phyloP scores from a whole-genome alignment of 345 rosid species.

The Brassica rapa region DNA sequence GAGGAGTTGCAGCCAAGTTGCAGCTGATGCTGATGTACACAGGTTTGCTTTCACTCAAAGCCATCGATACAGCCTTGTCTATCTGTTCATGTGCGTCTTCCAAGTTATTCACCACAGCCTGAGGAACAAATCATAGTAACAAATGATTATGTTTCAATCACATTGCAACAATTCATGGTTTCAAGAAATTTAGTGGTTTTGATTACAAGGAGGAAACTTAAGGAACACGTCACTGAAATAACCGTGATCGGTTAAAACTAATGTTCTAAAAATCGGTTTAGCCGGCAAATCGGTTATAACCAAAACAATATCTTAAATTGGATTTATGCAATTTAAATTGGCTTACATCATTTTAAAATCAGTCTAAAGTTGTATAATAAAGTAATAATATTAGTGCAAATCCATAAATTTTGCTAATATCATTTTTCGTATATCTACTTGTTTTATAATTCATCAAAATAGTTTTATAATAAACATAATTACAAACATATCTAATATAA shows the following conservation, averaged over 20 bases:
- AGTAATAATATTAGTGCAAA: too few relatives aligned
- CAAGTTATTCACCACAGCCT: slow-evolving; percentile 14
- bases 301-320: too few relatives aligned
- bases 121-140: background rate
- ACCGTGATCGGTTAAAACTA: background rate
- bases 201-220: background rate
- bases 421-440: too few relatives aligned
- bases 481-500: too few relatives aligned
- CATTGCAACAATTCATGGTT: background rate
- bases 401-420: too few relatives aligned
- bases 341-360: too few relatives aligned
- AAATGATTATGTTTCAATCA: background rate
- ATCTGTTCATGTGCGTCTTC: slow-evolving; percentile 15
- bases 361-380: too few relatives aligned
- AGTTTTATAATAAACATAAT: too few relatives aligned
- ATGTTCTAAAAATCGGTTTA: too few relatives aligned
- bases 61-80: slow-evolving; percentile 8
- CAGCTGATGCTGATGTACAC: slow-evolving; percentile 16
- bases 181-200: background rate
- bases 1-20: background rate
- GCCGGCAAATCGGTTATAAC: too few relatives aligned
- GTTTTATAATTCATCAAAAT: too few relatives aligned
- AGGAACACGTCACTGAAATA: background rate
- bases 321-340: too few relatives aligned
- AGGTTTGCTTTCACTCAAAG: slow-evolving; percentile 13